phyloP scores from a whole-genome alignment of 805 yeast species.

The Osmozyma mogii region DNA sequence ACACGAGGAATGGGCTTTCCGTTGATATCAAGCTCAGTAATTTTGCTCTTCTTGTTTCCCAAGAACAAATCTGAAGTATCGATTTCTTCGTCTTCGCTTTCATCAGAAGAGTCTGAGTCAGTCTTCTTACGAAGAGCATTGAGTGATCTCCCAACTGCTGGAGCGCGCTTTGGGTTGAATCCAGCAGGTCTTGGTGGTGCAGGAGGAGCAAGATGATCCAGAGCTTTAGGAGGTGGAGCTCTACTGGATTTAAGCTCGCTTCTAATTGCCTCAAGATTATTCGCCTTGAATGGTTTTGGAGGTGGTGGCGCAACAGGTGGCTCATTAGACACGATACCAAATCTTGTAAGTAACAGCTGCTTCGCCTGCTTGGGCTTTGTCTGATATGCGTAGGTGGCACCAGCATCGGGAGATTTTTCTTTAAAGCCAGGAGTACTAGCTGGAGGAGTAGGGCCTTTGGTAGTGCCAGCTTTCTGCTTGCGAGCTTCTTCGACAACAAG shows the following conservation, averaged over 20 bases:
- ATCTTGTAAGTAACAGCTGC: slow-evolving; percentile 29
- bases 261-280: slow-evolving; percentile 27
- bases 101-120: slow-evolving; percentile 28
- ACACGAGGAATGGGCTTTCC: slow-evolving; percentile 29
- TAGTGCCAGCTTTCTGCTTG: slow-evolving; percentile 27
- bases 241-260: slow-evolving; percentile 19
- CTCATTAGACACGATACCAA: slow-evolving; percentile 24
- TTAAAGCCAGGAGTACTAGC: slow-evolving; percentile 9
- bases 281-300: slow-evolving; percentile 21
- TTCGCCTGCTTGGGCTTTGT: slow-evolving; percentile 16
- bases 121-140: slow-evolving; percentile 23
- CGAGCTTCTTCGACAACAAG: slow-evolving; percentile 21
- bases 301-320: slow-evolving; percentile 33
- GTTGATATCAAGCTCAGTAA: slow-evolving; percentile 35
- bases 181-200: slow-evolving; percentile 51
- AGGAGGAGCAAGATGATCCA: slow-evolving; percentile 18
- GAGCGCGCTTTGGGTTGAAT: slow-evolving; percentile 30
- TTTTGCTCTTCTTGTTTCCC: slow-evolving; percentile 27
- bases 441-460: slow-evolving; percentile 6
- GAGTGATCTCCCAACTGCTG: slow-evolving; percentile 30
- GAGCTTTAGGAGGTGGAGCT: slow-evolving; percentile 14
- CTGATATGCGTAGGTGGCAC: slow-evolving; percentile 18
- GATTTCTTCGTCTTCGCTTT: slow-evolving; percentile 23
- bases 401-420: not conserved
- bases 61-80: slow-evolving; percentile 36